Evolutionary conservation across 305 asterid genomes (phyloP).

Genomic region (Fraxinus velutina): DNA sequence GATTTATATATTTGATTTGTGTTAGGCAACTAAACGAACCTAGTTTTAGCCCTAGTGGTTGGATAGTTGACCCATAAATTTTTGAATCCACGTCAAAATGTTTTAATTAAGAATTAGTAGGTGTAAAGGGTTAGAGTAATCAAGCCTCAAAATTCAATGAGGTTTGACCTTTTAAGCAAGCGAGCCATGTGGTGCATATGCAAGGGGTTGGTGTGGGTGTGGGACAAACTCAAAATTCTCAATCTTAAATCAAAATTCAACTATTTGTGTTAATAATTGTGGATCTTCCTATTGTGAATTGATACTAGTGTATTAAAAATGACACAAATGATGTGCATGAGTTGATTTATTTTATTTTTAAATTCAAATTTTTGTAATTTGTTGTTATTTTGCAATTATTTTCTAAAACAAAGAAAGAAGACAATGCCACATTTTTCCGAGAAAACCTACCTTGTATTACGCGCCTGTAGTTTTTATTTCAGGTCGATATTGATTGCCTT

Average conservation of each 20-base stretch:
- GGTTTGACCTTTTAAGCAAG: constrained; percentile 17
- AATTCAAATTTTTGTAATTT: neutral
- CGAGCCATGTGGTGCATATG: constrained; percentile 25
- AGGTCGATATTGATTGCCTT: neutral
- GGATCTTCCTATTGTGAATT: constrained; percentile 6
- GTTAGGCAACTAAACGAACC: constrained; percentile 12
- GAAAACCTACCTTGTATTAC: neutral
- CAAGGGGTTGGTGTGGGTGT: neutral
- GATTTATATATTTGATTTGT: neutral
- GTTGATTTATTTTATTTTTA: neutral
- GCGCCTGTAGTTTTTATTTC: neutral
- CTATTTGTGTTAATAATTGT: constrained; percentile 15
- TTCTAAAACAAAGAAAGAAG: too few relatives aligned
- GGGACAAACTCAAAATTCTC: constrained; percentile 9
- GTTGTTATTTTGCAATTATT: neutral
- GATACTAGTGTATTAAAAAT: neutral
- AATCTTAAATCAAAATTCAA: constrained; percentile 20
- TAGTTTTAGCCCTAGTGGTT: constrained; percentile 36
- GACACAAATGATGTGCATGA: neutral
- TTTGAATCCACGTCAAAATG: constrained; percentile 13
- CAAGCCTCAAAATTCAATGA: constrained; percentile 20
- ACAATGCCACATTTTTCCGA: neutral
- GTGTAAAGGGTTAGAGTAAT: neutral
- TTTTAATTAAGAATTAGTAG: neutral
- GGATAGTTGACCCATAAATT: constrained; percentile 61